phyloP scores from a whole-genome alignment of 345 rosid species.

The Gossypium sturtianum region DNA sequence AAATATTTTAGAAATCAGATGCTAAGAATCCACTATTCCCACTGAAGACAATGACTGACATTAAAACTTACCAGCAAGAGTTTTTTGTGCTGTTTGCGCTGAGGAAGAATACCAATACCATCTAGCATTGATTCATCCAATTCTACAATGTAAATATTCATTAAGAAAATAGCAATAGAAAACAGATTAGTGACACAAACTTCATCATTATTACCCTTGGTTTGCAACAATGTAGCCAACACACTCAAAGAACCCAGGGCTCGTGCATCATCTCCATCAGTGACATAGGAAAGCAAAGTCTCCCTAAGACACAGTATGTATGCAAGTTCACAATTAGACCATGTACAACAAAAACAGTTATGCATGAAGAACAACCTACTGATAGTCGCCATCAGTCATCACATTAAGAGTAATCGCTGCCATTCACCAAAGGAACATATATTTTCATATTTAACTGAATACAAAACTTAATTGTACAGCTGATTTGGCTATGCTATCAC shows the following conservation, averaged over 20 bases:
- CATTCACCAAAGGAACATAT: not conserved
- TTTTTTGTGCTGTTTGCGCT: conserved; percentile 90
- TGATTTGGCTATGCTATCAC: not conserved
- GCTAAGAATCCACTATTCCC: not conserved
- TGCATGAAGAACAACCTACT: not conserved
- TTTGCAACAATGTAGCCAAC: conserved; percentile 85
- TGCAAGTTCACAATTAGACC: conserved; percentile 11
- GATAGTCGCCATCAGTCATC: not conserved
- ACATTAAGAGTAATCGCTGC: not conserved
- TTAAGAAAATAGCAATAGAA: conserved; percentile 21
- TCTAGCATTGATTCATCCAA: conserved; percentile 94
- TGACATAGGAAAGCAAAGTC: conserved; percentile 57
- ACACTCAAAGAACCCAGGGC: conserved; percentile 81
- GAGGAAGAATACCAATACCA: conserved; percentile 98
- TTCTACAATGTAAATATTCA: conserved; percentile 40
- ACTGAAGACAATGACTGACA: conserved; percentile 1
- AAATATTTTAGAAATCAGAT: not conserved
- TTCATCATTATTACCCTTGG: conserved; percentile 63
- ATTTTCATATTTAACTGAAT: not conserved
- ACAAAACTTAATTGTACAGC: not conserved
- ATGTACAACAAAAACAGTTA: not conserved
- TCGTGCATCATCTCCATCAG: conserved; percentile 64
- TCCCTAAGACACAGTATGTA: conserved; percentile 51
- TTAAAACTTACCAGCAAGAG: conserved; percentile 66
- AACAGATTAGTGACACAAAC: conserved; percentile 14